phyloP scores from a whole-genome alignment of 1,139 yeast species.

The Diutina scorzettiae region DNA sequence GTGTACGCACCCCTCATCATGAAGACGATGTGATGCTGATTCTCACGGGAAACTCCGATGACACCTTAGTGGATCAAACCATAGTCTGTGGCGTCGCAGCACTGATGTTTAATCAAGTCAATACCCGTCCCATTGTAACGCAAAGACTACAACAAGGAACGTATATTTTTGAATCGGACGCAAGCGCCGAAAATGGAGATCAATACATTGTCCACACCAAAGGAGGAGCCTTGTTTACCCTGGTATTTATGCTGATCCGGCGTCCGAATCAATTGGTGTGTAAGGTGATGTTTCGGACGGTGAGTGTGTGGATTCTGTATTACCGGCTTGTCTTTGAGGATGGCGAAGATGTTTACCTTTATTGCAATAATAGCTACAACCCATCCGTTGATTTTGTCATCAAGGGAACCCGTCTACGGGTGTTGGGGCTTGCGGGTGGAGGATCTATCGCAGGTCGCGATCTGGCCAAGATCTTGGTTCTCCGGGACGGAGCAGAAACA shows the following conservation, averaged over 20 bases:
- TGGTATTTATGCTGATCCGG: not conserved
- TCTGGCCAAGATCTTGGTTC: not conserved
- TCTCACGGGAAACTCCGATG: not conserved
- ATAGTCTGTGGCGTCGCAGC: not conserved
- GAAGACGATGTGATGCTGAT: not conserved
- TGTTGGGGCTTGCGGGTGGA: constrained; percentile 1
- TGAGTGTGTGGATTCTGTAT: constrained; percentile 1
- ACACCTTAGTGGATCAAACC: constrained; percentile 1
- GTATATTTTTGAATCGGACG: not conserved
- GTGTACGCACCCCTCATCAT: too few species aligned
- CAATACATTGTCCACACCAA: not conserved
- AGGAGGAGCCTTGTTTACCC: constrained; percentile 1
- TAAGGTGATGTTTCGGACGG: not conserved
- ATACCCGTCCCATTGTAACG: constrained; percentile 2
- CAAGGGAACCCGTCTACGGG: not conserved
- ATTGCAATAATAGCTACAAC: not conserved
- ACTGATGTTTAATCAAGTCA: not conserved
- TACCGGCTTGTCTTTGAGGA: not conserved
- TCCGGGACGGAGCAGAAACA: not conserved
- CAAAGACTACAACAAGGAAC: not conserved
- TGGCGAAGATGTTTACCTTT: not conserved
- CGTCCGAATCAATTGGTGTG: not conserved
- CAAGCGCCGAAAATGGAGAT: not conserved
- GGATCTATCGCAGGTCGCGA: not conserved
- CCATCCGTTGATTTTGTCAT: not conserved